Evolutionary conservation across 208 protist species (phyloP), one percentile per base, ranked within the genome.

Genomic region (Crithidia bombi): DNA sequence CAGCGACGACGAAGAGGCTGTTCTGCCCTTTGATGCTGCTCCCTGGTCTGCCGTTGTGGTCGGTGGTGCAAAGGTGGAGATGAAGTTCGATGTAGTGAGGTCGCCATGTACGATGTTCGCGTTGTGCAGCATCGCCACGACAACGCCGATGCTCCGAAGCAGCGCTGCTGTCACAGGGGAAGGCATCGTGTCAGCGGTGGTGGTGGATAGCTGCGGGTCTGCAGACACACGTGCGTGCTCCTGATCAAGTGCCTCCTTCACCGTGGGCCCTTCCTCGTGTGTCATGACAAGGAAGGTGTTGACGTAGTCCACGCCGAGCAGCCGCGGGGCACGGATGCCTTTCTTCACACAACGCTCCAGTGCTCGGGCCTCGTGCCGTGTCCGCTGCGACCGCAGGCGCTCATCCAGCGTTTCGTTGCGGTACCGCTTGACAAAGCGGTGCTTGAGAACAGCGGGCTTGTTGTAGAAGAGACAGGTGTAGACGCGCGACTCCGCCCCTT

Each of bases 1-100:
- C 50, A 28, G 23, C 50, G 21, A 52, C 23, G 25, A 47, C 43
- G 43, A 47, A 47, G 43, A 21, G 5, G 43, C 12, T 19, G 43
- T 19, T 43, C 10, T 43, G 38, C 14, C 14, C 14, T 7, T 14
- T 7, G 14, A 43, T 23, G 43, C 14, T 21, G 46, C 46, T 5
- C 21, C 46, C n/a, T n/a, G n/a, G n/a, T n/a, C n/a, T n/a, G n/a
- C n/a, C n/a, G n/a, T n/a, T n/a, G n/a, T n/a, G n/a, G 35, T 17
- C 12, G 30, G 21, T 23, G 19, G 12, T 25, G 65, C 41, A 38
- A 69, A 55, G 32, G 63, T 73, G 33, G 83, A 81, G 35, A 98
- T 86, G 33, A 99, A 94, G 73, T 99, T 99, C 9, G 95, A 99
- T 5, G 98, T 99, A n/a, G 98, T 99, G 14, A 99, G 83, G 79